A percentile compares a stretch with the other conserved stretches of the same genome.
Conservation (phyloP, 2,329 filamentous ascomycete genomes). For the Cladosporium oxysporum region DNA sequence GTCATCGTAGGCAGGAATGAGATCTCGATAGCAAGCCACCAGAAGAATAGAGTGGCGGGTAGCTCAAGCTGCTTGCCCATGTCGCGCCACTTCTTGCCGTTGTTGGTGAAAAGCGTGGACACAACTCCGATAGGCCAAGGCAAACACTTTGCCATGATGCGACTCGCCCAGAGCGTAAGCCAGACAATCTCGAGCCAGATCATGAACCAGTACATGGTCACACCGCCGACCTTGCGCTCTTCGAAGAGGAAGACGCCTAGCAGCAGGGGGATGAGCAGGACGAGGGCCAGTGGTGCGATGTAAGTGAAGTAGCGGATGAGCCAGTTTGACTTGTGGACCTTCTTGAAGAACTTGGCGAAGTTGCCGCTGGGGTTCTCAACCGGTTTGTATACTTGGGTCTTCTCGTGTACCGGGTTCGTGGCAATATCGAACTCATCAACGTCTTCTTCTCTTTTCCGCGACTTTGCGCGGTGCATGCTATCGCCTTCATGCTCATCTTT, state of each 20-base stretch:
- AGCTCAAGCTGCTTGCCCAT: conserved; percentile 84
- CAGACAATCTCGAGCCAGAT: conserved; percentile 95
- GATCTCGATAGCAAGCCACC: conserved; percentile 83
- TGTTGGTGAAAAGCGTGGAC: conserved; percentile 79
- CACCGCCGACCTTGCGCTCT: conserved; percentile 65
- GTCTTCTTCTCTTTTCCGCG: conserved; percentile 53
- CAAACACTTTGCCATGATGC: conserved; percentile 64
- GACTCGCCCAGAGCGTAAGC: conserved; percentile 81
- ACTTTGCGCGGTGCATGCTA: conserved; percentile 55
- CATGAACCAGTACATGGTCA: conserved; percentile 83
- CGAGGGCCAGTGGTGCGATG: conserved; percentile 63
- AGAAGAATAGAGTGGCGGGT: conserved; percentile 83
- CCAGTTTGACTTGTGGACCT: conserved; percentile 64
- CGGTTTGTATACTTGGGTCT: conserved; percentile 64
- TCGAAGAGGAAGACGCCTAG: conserved; percentile 62
- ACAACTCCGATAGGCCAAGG: conserved; percentile 63
- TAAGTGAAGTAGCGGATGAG: conserved; percentile 71
- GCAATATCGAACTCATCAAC: conserved; percentile 68
- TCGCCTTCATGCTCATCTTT: conserved; percentile 40
- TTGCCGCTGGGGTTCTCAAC: conserved; percentile 63
- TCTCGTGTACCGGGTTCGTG: conserved; percentile 70
- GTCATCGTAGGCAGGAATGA: conserved; percentile 84
- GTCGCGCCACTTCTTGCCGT: conserved; percentile 89
- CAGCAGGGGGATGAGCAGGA: conserved; percentile 69
- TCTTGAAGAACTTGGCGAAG: conserved; percentile 65